These are phyloP conservation scores for Tieghemiomyces parasiticus DNA, from an alignment of 192 early-diverging fungal species.

Conservation along the genomic window DNA sequence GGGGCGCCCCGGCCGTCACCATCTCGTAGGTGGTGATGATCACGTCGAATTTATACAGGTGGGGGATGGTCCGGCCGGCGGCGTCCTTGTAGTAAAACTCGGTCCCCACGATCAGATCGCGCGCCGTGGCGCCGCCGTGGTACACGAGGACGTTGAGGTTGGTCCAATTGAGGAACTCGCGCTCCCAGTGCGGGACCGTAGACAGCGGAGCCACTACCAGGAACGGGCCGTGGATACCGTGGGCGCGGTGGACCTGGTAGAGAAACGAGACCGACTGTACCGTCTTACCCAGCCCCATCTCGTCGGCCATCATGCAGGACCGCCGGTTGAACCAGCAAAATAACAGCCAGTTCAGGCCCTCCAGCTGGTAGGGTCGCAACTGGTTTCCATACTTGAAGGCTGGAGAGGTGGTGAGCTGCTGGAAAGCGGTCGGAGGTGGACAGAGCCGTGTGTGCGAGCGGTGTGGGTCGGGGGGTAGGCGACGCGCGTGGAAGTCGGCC, in stretches of 20 bases:
- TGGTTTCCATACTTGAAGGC: slow-evolving; percentile 37
- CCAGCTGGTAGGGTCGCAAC: slow-evolving; percentile 80
- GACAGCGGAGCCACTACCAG: slow-evolving; percentile 64
- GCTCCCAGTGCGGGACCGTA: slow-evolving; percentile 67
- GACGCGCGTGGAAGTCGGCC: slow-evolving; percentile 44
- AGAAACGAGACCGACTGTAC: slow-evolving; percentile 48
- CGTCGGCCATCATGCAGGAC: slow-evolving; percentile 61
- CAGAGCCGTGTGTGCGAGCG: slow-evolving; percentile 22
- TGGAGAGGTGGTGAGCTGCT: slow-evolving; percentile 45
- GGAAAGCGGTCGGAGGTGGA: slow-evolving; percentile 30
- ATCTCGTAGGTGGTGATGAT: slow-evolving; percentile 37
- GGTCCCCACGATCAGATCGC: slow-evolving; percentile 65
- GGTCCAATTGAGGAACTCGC: slow-evolving; percentile 51
- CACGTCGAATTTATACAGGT: slow-evolving; percentile 41
- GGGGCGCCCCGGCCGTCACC: slow-evolving; percentile 34
- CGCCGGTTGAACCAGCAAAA: slow-evolving; percentile 63
- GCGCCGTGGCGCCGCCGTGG: slow-evolving; percentile 50
- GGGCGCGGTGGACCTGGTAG: slow-evolving; percentile 44
- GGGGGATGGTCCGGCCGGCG: slow-evolving; percentile 29
- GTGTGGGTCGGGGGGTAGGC: slow-evolving; percentile 38
- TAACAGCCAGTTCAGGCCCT: slow-evolving; percentile 84
- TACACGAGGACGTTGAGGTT: slow-evolving; percentile 54
- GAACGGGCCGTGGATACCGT: slow-evolving; percentile 42
- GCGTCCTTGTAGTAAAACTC: slow-evolving; percentile 58
- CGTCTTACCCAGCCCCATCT: slow-evolving; percentile 56